These are phyloP conservation scores for Lonicera japonica DNA, from an alignment of 129 eudicot species.

Conservation along the genomic window DNA sequence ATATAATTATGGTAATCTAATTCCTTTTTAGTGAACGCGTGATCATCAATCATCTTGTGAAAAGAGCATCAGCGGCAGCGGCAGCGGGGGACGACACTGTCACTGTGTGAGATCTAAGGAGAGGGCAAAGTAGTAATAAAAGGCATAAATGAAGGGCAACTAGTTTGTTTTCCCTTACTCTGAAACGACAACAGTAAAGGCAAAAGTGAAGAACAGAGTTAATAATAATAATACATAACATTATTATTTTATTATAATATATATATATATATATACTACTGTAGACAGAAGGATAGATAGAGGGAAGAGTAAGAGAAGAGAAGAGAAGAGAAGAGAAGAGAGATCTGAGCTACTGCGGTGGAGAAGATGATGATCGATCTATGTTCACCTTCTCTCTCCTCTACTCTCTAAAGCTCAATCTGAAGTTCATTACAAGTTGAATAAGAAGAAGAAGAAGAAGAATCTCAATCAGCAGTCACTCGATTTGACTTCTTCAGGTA, in stretches of 20 bases:
- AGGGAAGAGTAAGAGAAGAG: too few species aligned
- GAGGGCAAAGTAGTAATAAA: not conserved
- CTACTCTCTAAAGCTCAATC: not conserved
- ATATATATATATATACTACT: not conserved
- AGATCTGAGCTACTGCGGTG: constrained; percentile 30
- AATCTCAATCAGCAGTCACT: not conserved
- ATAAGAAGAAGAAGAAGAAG: too few species aligned
- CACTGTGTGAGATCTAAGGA: not conserved
- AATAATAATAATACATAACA: not conserved
- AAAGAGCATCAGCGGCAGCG: constrained; percentile 8
- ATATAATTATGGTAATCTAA: too few species aligned
- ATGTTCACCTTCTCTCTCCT: not conserved
- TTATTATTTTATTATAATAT: too few species aligned
- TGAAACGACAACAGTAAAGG: constrained; percentile 12
- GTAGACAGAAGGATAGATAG: not conserved
- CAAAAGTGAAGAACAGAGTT: constrained; percentile 9
- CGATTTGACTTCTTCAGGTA: constrained; percentile 15
- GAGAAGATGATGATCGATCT: constrained; percentile 9
- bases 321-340: too few species aligned
- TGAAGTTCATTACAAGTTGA: too few species aligned
- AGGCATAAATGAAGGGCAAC: not conserved
- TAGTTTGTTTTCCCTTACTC: not conserved
- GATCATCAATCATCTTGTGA: too few species aligned
- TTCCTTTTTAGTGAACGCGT: too few species aligned
- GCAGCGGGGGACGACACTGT: too few species aligned